phyloP scores from a whole-genome alignment of 495 filamentous ascomycete species.

The Hyaloscypha bicolor region DNA sequence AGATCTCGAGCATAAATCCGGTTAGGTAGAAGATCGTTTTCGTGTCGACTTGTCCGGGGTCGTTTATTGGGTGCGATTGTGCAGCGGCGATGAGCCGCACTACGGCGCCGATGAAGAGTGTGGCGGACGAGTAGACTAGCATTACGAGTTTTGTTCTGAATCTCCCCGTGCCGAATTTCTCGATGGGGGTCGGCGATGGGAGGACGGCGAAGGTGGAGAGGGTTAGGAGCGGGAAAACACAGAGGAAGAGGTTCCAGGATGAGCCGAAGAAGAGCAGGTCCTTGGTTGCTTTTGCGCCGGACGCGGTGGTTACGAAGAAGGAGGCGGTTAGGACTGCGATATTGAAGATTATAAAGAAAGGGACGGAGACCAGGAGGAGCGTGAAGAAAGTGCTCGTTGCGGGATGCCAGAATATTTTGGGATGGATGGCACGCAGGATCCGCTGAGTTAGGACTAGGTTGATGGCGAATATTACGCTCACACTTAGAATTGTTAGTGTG shows the following conservation, averaged over 20 bases:
- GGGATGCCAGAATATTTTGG: conserved; percentile 65
- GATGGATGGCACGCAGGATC: conserved; percentile 73
- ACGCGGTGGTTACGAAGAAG: conserved; percentile 58
- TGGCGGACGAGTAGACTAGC: conserved; percentile 49
- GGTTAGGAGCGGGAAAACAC: conserved; percentile 72
- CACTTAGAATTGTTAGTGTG: conserved; percentile 69
- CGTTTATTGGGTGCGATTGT: conserved; percentile 46
- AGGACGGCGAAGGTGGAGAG: conserved; percentile 53
- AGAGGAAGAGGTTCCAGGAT: conserved; percentile 65
- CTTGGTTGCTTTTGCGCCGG: conserved; percentile 43
- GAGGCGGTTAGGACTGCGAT: conserved; percentile 63
- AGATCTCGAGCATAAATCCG: conserved; percentile 71
- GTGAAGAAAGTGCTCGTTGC: conserved; percentile 51
- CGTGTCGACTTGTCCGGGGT: conserved; percentile 65
- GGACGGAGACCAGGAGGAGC: conserved; percentile 58
- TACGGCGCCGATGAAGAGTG: conserved; percentile 69
- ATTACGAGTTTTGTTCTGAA: conserved; percentile 65
- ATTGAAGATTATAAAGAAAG: conserved; percentile 63
- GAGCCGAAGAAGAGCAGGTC: conserved; percentile 65
- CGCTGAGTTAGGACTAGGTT: conserved; percentile 80
- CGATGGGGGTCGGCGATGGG: conserved; percentile 48
- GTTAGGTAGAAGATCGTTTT: conserved; percentile 78
- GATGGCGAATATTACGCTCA: conserved; percentile 73
- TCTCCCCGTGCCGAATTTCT: conserved; percentile 70
- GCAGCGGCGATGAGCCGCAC: conserved; percentile 64